Base-by-base conservation (phyloP, 345 rosid species). In the Rhodamnia rubescens region DNA sequence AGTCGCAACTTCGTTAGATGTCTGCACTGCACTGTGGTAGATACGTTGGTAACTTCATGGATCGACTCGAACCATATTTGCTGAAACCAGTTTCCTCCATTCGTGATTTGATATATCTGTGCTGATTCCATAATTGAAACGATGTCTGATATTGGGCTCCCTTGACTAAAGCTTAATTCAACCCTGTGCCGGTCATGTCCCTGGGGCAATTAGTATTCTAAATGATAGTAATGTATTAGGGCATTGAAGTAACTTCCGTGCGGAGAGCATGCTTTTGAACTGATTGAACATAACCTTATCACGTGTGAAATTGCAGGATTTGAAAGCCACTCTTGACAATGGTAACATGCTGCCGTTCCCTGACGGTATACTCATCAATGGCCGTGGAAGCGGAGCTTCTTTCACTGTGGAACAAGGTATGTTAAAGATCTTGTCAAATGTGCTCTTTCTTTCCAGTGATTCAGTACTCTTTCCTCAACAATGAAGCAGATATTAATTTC, bases 341-440 rank as follows among this genome's bases (percentile, higher is more conserved):
- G 99, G 99, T 6, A 91, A 83, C 36, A 92, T 90, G 90, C 86
- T 97, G 32, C 98, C 99, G 27, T 86, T 88, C 75, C 95, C 99
- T 64, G 95, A 95, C 82, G 98, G 96, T 49, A 91, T 97, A 86
- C 97, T 97, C 89, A 95, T 97, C 90, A 97, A 97, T 82, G 99
- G 99, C 6, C 93, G 97, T 1, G 94, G 98, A 24, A 90, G 80
- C 20, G 98, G 99, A 83, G 93, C 93, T 47, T 83, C 88, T 53
- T 87, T 97, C 32, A 96, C 88, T 24, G 97, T 97, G 74, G 98
- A 94, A 81, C 96, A 93, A 92, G 99, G 99, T 95, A 44, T 47
- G 85, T 56, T 18, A 5, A 69, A 2, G 80, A 18, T 69, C 47
- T 36, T 20, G 80, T 36, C 80, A 11, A 18, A 9, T 36, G 7